Conservation (phyloP, 768 basidiomycete species). For the Mycena leptocephala region DNA sequence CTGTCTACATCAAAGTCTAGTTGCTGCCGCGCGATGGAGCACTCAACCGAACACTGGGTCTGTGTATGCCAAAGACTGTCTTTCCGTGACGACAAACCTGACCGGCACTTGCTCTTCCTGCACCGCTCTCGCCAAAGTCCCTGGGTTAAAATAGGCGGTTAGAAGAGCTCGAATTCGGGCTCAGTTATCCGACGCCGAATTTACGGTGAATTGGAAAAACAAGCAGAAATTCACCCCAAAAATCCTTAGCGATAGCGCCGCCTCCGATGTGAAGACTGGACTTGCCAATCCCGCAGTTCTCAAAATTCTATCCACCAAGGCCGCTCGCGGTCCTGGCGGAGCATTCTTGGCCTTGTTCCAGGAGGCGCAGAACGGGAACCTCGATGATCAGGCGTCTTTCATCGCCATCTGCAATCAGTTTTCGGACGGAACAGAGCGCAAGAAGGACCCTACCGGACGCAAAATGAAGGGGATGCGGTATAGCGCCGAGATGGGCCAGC, state of each 20-base stretch:
- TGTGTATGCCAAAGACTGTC: not conserved
- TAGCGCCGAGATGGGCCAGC: not conserved
- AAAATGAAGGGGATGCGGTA: slow-evolving; percentile 2
- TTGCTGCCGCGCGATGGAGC: not conserved
- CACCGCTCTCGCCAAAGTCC: not conserved
- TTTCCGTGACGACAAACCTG: not conserved
- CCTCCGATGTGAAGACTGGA: not conserved
- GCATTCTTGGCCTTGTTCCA: not conserved
- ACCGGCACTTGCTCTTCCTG: slow-evolving; percentile 6
- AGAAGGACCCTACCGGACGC: not conserved
- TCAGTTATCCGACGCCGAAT: not conserved
- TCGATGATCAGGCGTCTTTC: not conserved
- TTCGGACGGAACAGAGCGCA: not conserved
- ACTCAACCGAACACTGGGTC: not conserved
- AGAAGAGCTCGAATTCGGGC: not conserved
- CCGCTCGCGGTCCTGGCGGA: not conserved
- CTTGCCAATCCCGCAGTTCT: not conserved
- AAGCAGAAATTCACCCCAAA: not conserved
- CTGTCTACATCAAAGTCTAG: slow-evolving; percentile 5
- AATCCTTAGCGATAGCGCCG: not conserved
- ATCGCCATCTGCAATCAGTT: not conserved
- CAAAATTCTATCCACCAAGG: no score
- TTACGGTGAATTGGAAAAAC: not conserved
- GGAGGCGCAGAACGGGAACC: not conserved
- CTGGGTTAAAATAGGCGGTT: not conserved